A percentile compares a stretch with the other conserved stretches of the same genome.
phyloP scores from a whole-genome alignment of 768 basidiomycete species.

The Artomyces pyxidatus region DNA sequence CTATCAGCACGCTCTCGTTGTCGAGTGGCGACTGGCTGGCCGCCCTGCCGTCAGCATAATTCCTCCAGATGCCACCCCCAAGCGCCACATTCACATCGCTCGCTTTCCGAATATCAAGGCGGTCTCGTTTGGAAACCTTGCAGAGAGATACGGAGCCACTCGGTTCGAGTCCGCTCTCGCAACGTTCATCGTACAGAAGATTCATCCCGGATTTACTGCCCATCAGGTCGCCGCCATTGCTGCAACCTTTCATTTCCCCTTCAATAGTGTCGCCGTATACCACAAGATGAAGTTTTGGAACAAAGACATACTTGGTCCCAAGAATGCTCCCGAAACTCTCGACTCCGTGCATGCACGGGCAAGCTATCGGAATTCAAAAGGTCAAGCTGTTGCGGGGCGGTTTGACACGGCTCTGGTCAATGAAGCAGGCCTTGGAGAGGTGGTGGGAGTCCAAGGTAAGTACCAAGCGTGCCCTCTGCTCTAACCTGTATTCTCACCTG shows the following conservation, averaged over 20 bases:
- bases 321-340: neutral
- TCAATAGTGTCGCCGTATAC: neutral
- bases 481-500: neutral
- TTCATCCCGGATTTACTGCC: neutral
- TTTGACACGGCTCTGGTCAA: slow-evolving; percentile 5
- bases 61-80: neutral
- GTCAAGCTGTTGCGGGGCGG: neutral
- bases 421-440: neutral
- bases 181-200: neutral
- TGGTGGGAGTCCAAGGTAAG: neutral
- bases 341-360: neutral
- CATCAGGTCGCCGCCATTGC: neutral
- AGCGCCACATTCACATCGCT: neutral
- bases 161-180: neutral
- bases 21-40: neutral
- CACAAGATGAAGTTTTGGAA: neutral
- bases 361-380: neutral
- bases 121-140: neutral
- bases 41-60: neutral
- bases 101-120: neutral
- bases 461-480: neutral
- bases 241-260: neutral
- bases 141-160: neutral
- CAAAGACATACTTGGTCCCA: neutral
- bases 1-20: neutral